Evolutionary conservation across 2,329 filamentous ascomycete species (phyloP).

Genomic region (Aspergillus brunneoviolaceus): DNA sequence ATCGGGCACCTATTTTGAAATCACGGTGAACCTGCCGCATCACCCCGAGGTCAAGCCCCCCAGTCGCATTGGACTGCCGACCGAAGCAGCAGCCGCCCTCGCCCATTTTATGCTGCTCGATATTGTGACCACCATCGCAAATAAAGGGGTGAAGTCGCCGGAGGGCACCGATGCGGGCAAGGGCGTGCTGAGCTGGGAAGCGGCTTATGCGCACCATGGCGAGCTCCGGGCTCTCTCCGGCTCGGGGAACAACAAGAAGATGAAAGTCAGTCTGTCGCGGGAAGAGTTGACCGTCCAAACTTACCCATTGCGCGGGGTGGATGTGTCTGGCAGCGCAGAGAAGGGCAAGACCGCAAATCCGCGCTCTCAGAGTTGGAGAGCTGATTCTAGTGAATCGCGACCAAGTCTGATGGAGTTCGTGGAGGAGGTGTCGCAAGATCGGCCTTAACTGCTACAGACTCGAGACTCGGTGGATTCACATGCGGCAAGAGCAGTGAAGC

Average conservation of each 20-base stretch:
- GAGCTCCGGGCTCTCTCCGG: constrained; percentile 29
- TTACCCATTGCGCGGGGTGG: constrained; percentile 19
- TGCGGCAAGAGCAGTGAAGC: too few species aligned
- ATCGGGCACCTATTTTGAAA: constrained; percentile 41
- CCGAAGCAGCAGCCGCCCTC: constrained; percentile 36
- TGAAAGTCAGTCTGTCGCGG: constrained; percentile 32
- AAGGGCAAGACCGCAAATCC: constrained; percentile 14
- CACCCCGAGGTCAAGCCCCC: constrained; percentile 35
- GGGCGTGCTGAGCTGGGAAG: constrained; percentile 25
- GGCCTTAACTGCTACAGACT: background rate
- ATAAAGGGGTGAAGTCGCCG: constrained; percentile 7
- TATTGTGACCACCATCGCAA: constrained; percentile 34
- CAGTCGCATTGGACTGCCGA: constrained; percentile 31
- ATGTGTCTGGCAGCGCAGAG: constrained; percentile 15
- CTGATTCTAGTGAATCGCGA: constrained; percentile 4
- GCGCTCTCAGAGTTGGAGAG: constrained; percentile 26
- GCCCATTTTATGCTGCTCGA: constrained; percentile 40
- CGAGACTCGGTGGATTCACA: background rate
- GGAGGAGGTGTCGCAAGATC: constrained; percentile 16
- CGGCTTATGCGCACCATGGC: constrained; percentile 36
- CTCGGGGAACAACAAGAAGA: constrained; percentile 29
- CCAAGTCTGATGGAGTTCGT: constrained; percentile 31
- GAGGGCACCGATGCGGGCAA: background rate
- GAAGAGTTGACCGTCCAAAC: constrained; percentile 27
- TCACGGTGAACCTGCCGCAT: constrained; percentile 35